These are phyloP conservation scores for Paecilomyces variotii DNA, from an alignment of 2,329 filamentous ascomycete genomes.

Conservation along the genomic window DNA sequence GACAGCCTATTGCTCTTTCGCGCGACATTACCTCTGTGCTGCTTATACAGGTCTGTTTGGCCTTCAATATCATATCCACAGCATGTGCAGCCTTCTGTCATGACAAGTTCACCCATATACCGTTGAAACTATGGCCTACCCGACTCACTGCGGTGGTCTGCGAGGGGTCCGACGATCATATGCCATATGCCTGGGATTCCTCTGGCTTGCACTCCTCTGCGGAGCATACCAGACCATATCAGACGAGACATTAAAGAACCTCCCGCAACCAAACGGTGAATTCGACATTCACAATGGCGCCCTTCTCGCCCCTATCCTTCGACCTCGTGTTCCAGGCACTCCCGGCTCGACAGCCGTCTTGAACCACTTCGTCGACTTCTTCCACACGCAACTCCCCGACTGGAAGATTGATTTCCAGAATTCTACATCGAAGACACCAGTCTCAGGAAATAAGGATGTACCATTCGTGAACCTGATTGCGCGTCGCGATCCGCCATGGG, in stretches of 20 bases:
- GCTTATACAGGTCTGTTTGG: background rate
- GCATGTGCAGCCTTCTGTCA: background rate
- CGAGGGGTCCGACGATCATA: slow-evolving; percentile 14
- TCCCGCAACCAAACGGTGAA: slow-evolving; percentile 65
- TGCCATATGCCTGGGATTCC: slow-evolving; percentile 15
- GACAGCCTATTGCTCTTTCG: background rate
- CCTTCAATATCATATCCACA: background rate
- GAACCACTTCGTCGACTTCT: slow-evolving; percentile 78
- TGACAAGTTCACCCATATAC: background rate
- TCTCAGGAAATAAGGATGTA: slow-evolving; percentile 59
- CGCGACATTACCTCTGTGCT: background rate
- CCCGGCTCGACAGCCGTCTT: slow-evolving; percentile 64
- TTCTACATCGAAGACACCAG: slow-evolving; percentile 75
- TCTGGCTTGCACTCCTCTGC: slow-evolving; percentile 16
- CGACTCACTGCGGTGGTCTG: slow-evolving; percentile 15
- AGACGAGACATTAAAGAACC: slow-evolving; percentile 61
- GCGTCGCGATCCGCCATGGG: slow-evolving; percentile 80
- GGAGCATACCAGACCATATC: slow-evolving; percentile 56
- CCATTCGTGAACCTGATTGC: slow-evolving; percentile 85
- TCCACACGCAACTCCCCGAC: slow-evolving; percentile 60
- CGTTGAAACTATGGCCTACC: background rate
- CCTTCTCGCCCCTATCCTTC: slow-evolving; percentile 77
- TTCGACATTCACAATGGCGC: slow-evolving; percentile 71
- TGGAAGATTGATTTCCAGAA: slow-evolving; percentile 85
- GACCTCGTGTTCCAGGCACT: slow-evolving; percentile 82